Conservation (phyloP, 2,329 filamentous ascomycete genomes). For the Penicillium palitans region DNA sequence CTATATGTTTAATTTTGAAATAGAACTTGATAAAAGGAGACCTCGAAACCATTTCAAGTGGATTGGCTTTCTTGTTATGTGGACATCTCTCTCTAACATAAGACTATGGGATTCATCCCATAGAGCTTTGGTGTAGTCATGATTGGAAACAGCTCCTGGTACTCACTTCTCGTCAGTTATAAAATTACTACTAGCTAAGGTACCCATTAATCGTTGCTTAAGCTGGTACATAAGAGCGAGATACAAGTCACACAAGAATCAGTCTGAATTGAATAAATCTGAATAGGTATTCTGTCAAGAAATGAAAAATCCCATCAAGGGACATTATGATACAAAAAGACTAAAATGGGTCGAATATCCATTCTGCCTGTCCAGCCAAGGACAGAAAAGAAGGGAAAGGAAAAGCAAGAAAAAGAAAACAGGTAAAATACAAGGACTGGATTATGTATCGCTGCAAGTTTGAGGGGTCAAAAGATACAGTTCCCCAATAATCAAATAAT, state of each 20-base stretch:
- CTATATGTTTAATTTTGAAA: background rate
- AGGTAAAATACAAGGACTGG: background rate
- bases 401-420: background rate
- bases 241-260: background rate
- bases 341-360: background rate
- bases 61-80: background rate
- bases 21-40: background rate
- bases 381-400: background rate
- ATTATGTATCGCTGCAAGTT: background rate
- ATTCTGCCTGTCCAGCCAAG: background rate
- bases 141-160: background rate
- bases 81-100: background rate
- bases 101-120: background rate
- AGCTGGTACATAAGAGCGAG: background rate
- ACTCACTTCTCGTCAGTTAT: background rate
- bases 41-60: background rate
- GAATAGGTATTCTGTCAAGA: background rate
- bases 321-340: constrained; percentile 6
- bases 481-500: background rate
- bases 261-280: background rate
- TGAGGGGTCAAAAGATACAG: background rate
- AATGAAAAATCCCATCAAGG: background rate
- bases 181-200: background rate
- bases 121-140: background rate
- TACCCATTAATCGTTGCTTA: background rate